Base-by-base conservation (phyloP, 73 alveolate genomes). In the Paramecium caudatum region DNA sequence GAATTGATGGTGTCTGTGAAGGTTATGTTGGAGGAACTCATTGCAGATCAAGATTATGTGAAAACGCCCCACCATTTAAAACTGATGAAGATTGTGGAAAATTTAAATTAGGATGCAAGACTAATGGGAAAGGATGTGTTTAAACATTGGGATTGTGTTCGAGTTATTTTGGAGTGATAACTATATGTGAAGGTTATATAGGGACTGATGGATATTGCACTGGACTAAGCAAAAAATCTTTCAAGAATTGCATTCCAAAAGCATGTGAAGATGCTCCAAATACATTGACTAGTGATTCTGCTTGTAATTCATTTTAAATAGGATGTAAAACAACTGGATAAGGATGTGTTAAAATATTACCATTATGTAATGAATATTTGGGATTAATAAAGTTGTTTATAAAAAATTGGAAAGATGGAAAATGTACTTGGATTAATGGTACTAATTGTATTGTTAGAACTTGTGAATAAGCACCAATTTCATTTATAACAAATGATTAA, bases 121-220 rank as follows among this genome's bases (percentile, higher is more conserved):
- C 88, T 6, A 74, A 27, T 19, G 88, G 88, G 3, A 41, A 41
- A 21, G 50, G 68, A 4, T 74, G 88, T 43, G 65, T 74, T 16
- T 34, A 32, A 5, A 3, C 47, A 2, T 74, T 74, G 41, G 4
- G 33, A 65, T 27, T 48, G 12, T 65, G 83, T 34, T 12, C 32
- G 13, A 32, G 50, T 7, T 65, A 65, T 30, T 30, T 30, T 25
- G 83, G 83, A 65, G 33, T 48, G 9, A 23, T 48, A 5, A 65
- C 55, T 1, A 30, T 33, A 30, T 65, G 83, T 65, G 49, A 27
- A 12, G 55, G 23, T 30, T 65, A 65, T 15, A 65, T 65, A 30
- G 83, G 83, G 5, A 65, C 83, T 32, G 83, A 65, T 65, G 83
- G 83, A 33, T 13, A 13, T 34, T 65, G 83, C 15, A 33, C 25